Evolutionary conservation across 345 rosid species (phyloP), one percentile per base, ranked within the genome.

Genomic region (Corymbia maculata): DNA sequence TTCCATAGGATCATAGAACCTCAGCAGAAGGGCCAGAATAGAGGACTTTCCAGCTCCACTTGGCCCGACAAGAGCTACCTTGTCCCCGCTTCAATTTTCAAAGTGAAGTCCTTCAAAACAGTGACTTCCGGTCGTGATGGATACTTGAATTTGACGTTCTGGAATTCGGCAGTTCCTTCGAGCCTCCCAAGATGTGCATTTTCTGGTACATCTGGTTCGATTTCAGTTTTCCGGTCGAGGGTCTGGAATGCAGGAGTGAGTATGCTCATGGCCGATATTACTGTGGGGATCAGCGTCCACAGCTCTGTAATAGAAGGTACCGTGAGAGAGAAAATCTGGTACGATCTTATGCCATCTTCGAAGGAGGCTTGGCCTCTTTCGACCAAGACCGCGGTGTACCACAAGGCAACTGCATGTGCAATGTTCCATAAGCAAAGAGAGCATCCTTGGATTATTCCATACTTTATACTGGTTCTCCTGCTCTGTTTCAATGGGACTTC

Each of bases 11-110:
- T 94, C 93, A 26, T 94, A 94, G 90, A 93, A 92, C 89, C 95
- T 92, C 13, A 92, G 91, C 85, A 94, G 14, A 87, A 95, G 93
- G 82, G 96, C 94, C 22, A 95, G 89, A 59, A 94, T 90, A 7
- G 96, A 95, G 52, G 96, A 95, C 88, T 94, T 95, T 52, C 96
- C 95, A 3, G 95, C 93, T 70, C 95, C 97, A 85, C 97, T 94
- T 47, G 94, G 95, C 12, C 96, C 96, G 8, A 93, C 96, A 2
- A 94, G 91, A 6, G 93, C 95, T 19, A 93, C 90, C 87, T 92
- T 55, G 82, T 79, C 88, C 94, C 95, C 19, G 94, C 89, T 89
- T 92, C 94, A 42, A 94, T 93, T 86, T 88, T 89, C 85, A 95
- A 87, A 47, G 89, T 92, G 93, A 94, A 94, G 85, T 91, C 89